Evolutionary conservation across 2,329 filamentous ascomycete genomes (phyloP), one percentile per base, ranked within the genome.

Genomic region (Pseudopithomyces maydicus): DNA sequence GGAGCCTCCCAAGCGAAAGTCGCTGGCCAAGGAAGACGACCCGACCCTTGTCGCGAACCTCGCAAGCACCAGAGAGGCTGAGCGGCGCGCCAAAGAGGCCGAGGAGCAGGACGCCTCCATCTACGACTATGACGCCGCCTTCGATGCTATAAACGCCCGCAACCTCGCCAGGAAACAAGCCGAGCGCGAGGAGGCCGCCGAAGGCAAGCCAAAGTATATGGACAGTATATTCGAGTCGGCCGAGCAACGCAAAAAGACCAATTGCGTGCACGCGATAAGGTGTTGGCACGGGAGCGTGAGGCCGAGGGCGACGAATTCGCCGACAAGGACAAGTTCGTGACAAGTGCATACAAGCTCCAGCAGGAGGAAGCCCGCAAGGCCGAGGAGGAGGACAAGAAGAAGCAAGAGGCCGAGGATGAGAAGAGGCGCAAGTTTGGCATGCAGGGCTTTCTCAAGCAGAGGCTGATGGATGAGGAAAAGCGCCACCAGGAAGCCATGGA

Each of bases 311-410:
- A 94, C 33, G 89, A 90, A 69, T 95, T 87, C 67, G 89, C 84
- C 0, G 91, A 89, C 67, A 95, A 93, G 78, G 91, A 95, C 72
- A 91, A 89, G 75, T 95, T 95, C 65, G 91, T 95, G 33, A 95
- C 91, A 0, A 88, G 87, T 56, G 90, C 90, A 35, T 96, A 95
- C 74, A 91, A 90, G 79, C 83, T 84, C 69, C 90, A 94, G 71
- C 90, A 93, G 69, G 90, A 89, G 71, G 91, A 93, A 74, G 88
- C 91, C 62, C 80, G 82, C 63, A 79, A 82, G 53, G 70, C 90
- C 8, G 90, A 93, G 69, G 89, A 87, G 62, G 90, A 91, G 70
- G 90, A 95, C 77, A 84, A 81, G 70, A 77, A 74, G 56, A 80
- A 82, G 55, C 88, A 91, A 66, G 89, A 88, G 66, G 84, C 81